phyloP scores from a whole-genome alignment of 495 filamentous ascomycete genomes.

The Mycothermus thermophilus region DNA sequence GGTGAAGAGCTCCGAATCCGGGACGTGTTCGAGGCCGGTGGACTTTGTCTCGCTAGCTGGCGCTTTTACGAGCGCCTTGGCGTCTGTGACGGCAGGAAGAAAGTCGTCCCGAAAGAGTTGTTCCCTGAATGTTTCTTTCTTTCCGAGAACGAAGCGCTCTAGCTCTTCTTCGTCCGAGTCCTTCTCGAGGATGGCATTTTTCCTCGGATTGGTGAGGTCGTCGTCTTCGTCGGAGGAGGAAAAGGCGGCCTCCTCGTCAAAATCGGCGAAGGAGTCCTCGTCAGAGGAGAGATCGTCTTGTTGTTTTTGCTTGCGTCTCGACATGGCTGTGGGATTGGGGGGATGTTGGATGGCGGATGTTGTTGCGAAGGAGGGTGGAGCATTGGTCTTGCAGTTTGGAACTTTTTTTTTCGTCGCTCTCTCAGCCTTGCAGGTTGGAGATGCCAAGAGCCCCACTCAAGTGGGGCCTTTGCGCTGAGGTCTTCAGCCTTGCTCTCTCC shows the following conservation, averaged over 20 bases:
- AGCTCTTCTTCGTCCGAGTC: slow-evolving; percentile 72
- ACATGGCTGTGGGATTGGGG: too few relatives aligned
- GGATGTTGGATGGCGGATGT: too few relatives aligned
- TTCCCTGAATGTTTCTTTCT: slow-evolving; percentile 62
- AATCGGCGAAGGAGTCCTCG: slow-evolving; percentile 20
- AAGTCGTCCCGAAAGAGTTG: slow-evolving; percentile 42
- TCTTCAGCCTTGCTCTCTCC: slow-evolving; percentile 8
- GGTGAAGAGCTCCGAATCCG: slow-evolving; percentile 48
- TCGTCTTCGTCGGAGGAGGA: slow-evolving; percentile 16
- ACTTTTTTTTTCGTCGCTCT: slow-evolving; percentile 24
- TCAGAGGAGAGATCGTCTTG: slow-evolving; percentile 12
- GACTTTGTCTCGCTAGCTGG: slow-evolving; percentile 13
- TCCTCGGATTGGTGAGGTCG: slow-evolving; percentile 2
- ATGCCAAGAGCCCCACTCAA: neutral
- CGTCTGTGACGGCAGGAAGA: slow-evolving; percentile 15
- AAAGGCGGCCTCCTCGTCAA: slow-evolving; percentile 21
- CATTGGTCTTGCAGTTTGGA: too few relatives aligned
- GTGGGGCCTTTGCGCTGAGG: neutral
- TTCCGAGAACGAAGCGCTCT: slow-evolving; percentile 74
- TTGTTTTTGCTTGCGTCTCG: slow-evolving; percentile 7
- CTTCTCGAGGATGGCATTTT: slow-evolving; percentile 36
- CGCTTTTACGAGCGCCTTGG: slow-evolving; percentile 21
- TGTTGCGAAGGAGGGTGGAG: slow-evolving; percentile 5
- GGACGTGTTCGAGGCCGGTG: slow-evolving; percentile 34
- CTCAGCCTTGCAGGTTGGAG: slow-evolving; percentile 16